Conservation (phyloP, 1,284 basidiomycete genomes). For the Ustilago loliicola region DNA sequence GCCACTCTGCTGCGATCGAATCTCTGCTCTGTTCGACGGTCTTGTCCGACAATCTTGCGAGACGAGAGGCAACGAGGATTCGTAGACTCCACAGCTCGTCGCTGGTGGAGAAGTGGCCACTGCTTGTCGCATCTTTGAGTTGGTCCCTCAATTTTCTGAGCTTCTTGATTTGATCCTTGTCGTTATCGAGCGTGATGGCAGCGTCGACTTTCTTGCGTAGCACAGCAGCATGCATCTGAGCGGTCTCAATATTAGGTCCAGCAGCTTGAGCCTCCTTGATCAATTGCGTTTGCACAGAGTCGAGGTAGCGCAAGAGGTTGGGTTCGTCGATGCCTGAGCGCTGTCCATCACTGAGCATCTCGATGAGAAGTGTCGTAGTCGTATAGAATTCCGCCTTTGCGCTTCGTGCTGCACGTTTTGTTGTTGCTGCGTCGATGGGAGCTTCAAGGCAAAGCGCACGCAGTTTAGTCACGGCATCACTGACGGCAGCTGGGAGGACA, state of each 20-base stretch:
- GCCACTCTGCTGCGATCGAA: conserved; percentile 40
- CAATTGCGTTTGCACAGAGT: conserved; percentile 37
- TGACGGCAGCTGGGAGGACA: conserved; percentile 40
- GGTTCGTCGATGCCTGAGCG: conserved; percentile 57
- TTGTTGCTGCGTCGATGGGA: conserved; percentile 20
- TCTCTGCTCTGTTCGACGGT: conserved; percentile 19
- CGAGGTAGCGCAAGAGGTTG: conserved; percentile 55
- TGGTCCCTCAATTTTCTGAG: conserved; percentile 25
- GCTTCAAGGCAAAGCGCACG: conserved; percentile 44
- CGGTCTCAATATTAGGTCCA: conserved; percentile 35
- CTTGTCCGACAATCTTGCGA: conserved; percentile 25
- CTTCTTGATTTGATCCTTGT: conserved; percentile 28
- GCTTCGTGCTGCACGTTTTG: conserved; percentile 6
- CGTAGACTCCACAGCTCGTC: conserved; percentile 50
- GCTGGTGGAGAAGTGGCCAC: conserved; percentile 20
- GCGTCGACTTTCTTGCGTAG: conserved; percentile 33
- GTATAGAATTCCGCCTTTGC: conserved; percentile 49
- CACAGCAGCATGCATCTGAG: conserved; percentile 40
- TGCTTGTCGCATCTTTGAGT: conserved; percentile 36
- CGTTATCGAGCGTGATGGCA: conserved; percentile 14
- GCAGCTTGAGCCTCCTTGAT: conserved; percentile 43
- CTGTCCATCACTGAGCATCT: conserved; percentile 40
- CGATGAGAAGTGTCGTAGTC: conserved; percentile 35
- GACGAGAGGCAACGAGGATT: conserved; percentile 28
- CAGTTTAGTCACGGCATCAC: conserved; percentile 37